Conservation (phyloP, 495 filamentous ascomycete genomes). For the Penicillium diatomitis region DNA sequence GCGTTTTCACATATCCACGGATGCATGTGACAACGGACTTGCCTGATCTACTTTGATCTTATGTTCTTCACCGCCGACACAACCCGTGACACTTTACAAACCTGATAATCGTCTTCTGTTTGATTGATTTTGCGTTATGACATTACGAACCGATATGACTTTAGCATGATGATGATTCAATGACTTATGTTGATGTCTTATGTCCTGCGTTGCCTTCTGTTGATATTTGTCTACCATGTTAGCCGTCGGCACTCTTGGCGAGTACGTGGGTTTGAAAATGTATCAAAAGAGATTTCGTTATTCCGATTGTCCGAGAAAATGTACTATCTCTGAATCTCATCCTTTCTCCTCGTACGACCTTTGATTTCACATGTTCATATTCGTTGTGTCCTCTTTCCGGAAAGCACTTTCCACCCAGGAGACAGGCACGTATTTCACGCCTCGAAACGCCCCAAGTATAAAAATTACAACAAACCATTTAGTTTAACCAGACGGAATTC, state of each 20-base stretch:
- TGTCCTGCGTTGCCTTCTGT: too few relatives aligned
- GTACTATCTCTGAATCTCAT: neutral
- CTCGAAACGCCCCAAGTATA: too few relatives aligned
- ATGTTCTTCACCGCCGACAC: too few relatives aligned
- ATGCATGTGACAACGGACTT: too few relatives aligned
- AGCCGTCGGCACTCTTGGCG: neutral
- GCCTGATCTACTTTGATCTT: too few relatives aligned
- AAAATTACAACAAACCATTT: neutral
- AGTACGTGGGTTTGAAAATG: constrained; percentile 3
- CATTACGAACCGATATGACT: constrained; percentile 15
- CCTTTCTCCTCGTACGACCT: too few relatives aligned
- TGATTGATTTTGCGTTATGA: constrained; percentile 1
- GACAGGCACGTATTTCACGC: too few relatives aligned
- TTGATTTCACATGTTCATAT: too few relatives aligned
- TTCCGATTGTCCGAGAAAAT: neutral
- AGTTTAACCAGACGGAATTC: neutral
- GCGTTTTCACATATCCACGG: too few relatives aligned
- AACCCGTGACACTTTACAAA: too few relatives aligned
- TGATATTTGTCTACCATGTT: constrained; percentile 1
- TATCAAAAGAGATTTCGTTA: constrained; percentile 13
- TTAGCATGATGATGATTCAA: constrained; percentile 13
- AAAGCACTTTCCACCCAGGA: too few relatives aligned
- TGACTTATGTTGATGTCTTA: constrained; percentile 4
- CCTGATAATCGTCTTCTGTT: neutral
- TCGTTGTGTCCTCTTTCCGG: too few relatives aligned